These are phyloP conservation scores for Ceratobasidium papillatum DNA, from an alignment of 1,284 basidiomycete species.

Conservation along the genomic window DNA sequence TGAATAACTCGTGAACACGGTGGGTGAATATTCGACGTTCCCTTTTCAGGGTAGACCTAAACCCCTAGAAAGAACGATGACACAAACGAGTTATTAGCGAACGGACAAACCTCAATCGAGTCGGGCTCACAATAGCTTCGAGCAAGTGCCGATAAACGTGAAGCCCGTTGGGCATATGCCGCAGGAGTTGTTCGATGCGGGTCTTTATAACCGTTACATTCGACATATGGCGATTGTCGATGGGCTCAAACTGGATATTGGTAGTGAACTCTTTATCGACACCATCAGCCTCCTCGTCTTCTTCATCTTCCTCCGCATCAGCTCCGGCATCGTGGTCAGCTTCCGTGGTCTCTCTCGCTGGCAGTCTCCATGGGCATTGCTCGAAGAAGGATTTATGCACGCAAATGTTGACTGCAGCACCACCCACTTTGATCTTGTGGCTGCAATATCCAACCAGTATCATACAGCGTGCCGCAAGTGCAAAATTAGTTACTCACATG, in stretches of 20 bases:
- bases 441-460: slow-evolving; percentile 52
- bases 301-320: neutral
- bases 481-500: slow-evolving; percentile 64
- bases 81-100: neutral
- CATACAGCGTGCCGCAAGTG: neutral
- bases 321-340: neutral
- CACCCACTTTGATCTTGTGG: slow-evolving; percentile 76
- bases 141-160: slow-evolving; percentile 75
- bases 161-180: slow-evolving; percentile 69
- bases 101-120: neutral
- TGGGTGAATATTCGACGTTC: slow-evolving; percentile 80
- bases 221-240: slow-evolving; percentile 76
- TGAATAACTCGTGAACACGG: slow-evolving; percentile 72
- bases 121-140: slow-evolving; percentile 66
- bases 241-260: slow-evolving; percentile 66
- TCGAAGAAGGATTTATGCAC: slow-evolving; percentile 64
- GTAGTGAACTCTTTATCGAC: slow-evolving; percentile 55
- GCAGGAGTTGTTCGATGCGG: slow-evolving; percentile 72
- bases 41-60: slow-evolving; percentile 67
- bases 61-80: slow-evolving; percentile 10
- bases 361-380: slow-evolving; percentile 18
- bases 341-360: neutral
- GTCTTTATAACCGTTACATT: slow-evolving; percentile 72
- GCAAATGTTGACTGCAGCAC: slow-evolving; percentile 76
- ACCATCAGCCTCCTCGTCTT: slow-evolving; percentile 48